Base-by-base conservation (phyloP, 257 asterid species). In the Lithospermum erythrorhizon region DNA sequence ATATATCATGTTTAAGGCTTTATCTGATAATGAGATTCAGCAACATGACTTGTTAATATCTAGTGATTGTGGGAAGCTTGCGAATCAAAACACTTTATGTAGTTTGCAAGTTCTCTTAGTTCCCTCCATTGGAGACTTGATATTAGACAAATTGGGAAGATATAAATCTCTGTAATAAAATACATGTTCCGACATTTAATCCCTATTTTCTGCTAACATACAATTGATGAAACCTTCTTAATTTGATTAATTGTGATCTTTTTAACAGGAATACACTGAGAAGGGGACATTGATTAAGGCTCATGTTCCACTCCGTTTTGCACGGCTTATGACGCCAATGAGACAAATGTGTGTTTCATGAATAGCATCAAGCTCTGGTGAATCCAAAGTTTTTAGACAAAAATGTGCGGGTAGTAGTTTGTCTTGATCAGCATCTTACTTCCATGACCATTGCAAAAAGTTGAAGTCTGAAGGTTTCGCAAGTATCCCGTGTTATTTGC, bases 251-350 rank as follows among this genome's bases (percentile, higher is more conserved):
- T 13, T 61, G 23, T 10, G 45, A 21, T 63, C 57, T n/a, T 66
- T 32, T 67, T 57, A 27, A 53, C 55, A 91, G 96, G 96, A 84
- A 73, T 88, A 88, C 72, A 77, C 78, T 0, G 96, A 86, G 68
- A 74, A 71, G 61, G 98, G 96, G 74, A 80, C 96, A 52, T 37
- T 84, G 66, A 79, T 91, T 32, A 73, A 85, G 75, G 98, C 95
- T 56, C 71, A 88, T 62, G 98, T 91, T 53, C 98, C 98, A 32
- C 95, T 91, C 55, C 94, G 95, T 51, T 88, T 84, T 52, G 95
- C 98, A 27, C 81, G 96, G 77, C 83, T 88, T 69, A 94, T 88
- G 61, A 91, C 90, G 20, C 96, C 96, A 6, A 79, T 91, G 96
- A 84, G 98, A 82, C 95, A 84, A 70, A 82, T 73, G 55, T 74